Evolutionary conservation across 176 grass and related monocot species (phyloP).

Genomic region (Triticum aestivum): IWGSC_CS_RefSeq_v2.1 NC_057796.1:341534925-341535424

Average conservation of each 20-base stretch:
- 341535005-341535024: slow-evolving; percentile 69
- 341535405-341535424: too few relatives aligned
- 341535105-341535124: background rate
- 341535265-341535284: background rate
- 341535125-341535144: background rate
- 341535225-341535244: background rate
- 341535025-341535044: slow-evolving; percentile 62
- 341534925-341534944: slow-evolving; percentile 92
- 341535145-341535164: background rate
- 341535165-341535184: background rate
- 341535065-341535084: background rate
- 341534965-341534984: slow-evolving; percentile 93
- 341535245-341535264: background rate
- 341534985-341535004: slow-evolving; percentile 85
- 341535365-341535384: too few relatives aligned
- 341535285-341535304: background rate
- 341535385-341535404: background rate
- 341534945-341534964: slow-evolving; percentile 99
- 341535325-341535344: background rate
- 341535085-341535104: background rate
- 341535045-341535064: background rate
- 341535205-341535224: background rate
- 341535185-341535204: background rate
- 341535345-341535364: too few relatives aligned
- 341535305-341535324: background rate